phyloP scores from a whole-genome alignment of 352 stramenopile species.

The Blastocystis sp. region DNA sequence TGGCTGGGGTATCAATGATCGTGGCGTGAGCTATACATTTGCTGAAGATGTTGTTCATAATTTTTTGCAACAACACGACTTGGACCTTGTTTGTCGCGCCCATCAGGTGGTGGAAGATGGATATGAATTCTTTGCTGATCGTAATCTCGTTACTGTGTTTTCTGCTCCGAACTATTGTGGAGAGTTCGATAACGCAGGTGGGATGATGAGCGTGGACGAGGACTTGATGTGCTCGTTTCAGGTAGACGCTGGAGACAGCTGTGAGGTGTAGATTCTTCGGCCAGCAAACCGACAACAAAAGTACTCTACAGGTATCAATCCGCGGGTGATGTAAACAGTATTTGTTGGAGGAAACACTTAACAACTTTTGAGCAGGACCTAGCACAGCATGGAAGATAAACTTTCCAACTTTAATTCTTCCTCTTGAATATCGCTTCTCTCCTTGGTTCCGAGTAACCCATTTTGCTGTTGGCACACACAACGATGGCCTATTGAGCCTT shows the following conservation, averaged over 20 bases:
- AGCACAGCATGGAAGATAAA: constrained; percentile 23
- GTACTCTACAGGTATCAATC: constrained; percentile 38
- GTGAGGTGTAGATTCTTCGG: constrained; percentile 10
- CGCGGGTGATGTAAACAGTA: neutral
- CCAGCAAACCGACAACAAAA: constrained; percentile 37
- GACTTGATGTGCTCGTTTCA: constrained; percentile 75
- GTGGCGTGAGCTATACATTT: constrained; percentile 95
- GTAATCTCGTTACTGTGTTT: constrained; percentile 70
- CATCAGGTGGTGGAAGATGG: constrained; percentile 85
- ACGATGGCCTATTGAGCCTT: neutral
- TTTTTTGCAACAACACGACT: constrained; percentile 91
- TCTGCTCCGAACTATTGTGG: constrained; percentile 68
- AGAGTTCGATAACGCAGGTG: constrained; percentile 72
- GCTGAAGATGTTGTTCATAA: constrained; percentile 93
- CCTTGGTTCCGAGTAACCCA: constrained; percentile 41
- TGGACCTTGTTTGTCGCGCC: constrained; percentile 92
- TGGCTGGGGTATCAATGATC: constrained; percentile 94
- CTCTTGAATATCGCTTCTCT: neutral
- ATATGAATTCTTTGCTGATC: constrained; percentile 74
- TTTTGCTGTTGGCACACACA: constrained; percentile 21
- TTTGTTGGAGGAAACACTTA: neutral
- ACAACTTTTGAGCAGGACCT: neutral
- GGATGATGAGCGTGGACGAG: constrained; percentile 75
- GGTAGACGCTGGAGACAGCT: constrained; percentile 49
- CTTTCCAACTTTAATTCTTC: constrained; percentile 45